phyloP scores from a whole-genome alignment of 139 green algal genomes.

The Monoraphidium neglectum region DNA sequence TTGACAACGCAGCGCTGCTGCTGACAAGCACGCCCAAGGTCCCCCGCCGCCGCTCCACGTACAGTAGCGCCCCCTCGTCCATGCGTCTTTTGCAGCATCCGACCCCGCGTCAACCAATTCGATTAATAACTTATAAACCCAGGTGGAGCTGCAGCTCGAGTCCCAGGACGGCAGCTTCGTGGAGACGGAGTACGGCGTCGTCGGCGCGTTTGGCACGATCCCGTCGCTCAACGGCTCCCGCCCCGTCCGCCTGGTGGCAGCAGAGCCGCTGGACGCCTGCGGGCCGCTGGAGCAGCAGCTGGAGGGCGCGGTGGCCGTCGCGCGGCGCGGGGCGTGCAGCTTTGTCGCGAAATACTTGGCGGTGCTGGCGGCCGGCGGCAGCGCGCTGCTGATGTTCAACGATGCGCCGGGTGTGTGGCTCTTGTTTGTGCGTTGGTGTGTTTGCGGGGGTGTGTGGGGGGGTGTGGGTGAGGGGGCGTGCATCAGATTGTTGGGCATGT shows the following conservation, averaged over 20 bases:
- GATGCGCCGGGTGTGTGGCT: conserved; percentile 46
- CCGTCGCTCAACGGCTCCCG: neutral
- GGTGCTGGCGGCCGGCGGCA: conserved; percentile 48
- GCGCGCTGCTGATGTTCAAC: conserved; percentile 65
- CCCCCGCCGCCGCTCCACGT: too few relatives aligned
- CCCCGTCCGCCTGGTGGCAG: neutral
- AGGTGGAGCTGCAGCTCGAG: too few relatives aligned
- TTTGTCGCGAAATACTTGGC: conserved; percentile 64
- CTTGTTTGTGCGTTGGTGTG: too few relatives aligned
- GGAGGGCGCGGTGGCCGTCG: conserved; percentile 41
- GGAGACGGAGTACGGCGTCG: conserved; percentile 24
- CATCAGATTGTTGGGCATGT: too few relatives aligned
- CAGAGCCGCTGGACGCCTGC: conserved; percentile 14
- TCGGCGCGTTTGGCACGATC: conserved; percentile 27
- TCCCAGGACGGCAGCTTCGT: too few relatives aligned
- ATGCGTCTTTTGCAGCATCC: too few relatives aligned
- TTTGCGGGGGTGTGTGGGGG: neutral
- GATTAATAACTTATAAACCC: too few relatives aligned
- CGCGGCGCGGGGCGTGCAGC: conserved; percentile 62
- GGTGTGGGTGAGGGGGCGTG: too few relatives aligned
- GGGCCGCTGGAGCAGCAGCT: neutral
- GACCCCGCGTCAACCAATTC: too few relatives aligned
- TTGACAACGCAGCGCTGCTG: too few relatives aligned
- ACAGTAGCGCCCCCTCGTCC: too few relatives aligned
- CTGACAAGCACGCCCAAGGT: too few relatives aligned